Evolutionary conservation across 2,329 filamentous ascomycete genomes (phyloP), one percentile per base, ranked within the genome.

Genomic region (Colletotrichum chrysophilum): DNA sequence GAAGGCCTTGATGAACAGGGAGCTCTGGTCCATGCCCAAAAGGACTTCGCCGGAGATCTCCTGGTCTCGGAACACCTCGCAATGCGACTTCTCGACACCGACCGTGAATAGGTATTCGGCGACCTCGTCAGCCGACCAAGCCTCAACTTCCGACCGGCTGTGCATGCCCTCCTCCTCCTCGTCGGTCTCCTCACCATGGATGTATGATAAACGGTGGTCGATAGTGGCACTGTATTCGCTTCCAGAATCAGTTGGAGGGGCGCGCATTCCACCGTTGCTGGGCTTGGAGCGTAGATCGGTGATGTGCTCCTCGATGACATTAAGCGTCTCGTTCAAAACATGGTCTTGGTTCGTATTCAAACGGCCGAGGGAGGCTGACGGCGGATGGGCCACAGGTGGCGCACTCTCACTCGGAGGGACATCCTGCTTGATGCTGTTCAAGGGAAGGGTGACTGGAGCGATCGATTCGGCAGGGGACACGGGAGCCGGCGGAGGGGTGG

Each of bases 261-360:
- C 80, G 78, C 91, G 87, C 77, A 93, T 83, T 38, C 83, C 84
- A 30, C 91, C 90, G 76, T 87, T 89, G 76, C 85, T 88, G 7
- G 88, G 86, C 8, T 90, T 86, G 21, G 89, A 90, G 76, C 90
- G 88, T 78, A 98, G 91, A 83, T 98, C 94, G 56, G 95, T 98
- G 79, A 98, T 98, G 82, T 98, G 96, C 85, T 98, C 96, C 83
- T 98, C 94, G 80, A 98, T 98, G 74, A 98, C 96, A 81, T 96
- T 98, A 67, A 98, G 87, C 1, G 96, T 98, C 83, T 98, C 96
- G 82, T 96, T 96, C 88, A 98, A 94, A 66, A 98, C 96, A 13
- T 95, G 94, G 67, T 91, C 87, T 79, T 92, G 87, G 76, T 87
- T 87, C 71, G 87, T 85, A 72, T 83, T 84, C 65, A 91, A 82